Conservation (phyloP, 805 yeast species). For the Candida xiaguanensis region DNA sequence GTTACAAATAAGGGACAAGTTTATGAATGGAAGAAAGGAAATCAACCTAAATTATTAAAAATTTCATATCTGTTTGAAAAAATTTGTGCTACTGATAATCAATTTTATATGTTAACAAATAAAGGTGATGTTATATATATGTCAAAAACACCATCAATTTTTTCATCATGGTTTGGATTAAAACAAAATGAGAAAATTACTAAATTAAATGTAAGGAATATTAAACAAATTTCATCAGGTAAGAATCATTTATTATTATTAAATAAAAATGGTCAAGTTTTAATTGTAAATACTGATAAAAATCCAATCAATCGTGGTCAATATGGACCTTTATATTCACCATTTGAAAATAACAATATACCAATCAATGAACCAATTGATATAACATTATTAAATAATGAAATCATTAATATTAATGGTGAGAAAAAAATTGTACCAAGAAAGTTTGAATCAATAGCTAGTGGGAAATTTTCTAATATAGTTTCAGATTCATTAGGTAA, state of each 20-base stretch:
- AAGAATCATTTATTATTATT: conserved; percentile 63
- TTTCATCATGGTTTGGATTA: conserved; percentile 11
- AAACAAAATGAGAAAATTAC: too few relatives aligned
- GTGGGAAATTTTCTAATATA: conserved; percentile 72
- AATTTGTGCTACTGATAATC: conserved; percentile 31
- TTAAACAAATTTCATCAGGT: conserved; percentile 56
- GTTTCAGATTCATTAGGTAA: conserved; percentile 65
- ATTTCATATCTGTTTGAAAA: conserved; percentile 26
- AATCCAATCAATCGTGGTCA: conserved; percentile 61
- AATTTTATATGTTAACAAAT: conserved; percentile 38
- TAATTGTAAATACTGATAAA: conserved; percentile 57
- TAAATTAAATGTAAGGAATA: conserved; percentile 18
- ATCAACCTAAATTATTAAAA: conserved; percentile 20
- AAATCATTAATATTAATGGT: conserved; percentile 17
- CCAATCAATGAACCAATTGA: conserved; percentile 37
- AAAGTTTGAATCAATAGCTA: conserved; percentile 54
- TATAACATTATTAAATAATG: conserved; percentile 55
- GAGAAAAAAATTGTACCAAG: conserved; percentile 33
- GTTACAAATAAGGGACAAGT: conserved; percentile 68
- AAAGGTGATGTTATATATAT: conserved; percentile 33
- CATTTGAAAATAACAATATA: conserved; percentile 43
- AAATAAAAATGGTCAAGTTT: conserved; percentile 57
- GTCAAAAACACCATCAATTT: conserved; percentile 9
- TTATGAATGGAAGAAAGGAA: conserved; percentile 61
- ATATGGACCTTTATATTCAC: conserved; percentile 76